phyloP scores from a whole-genome alignment of 331 rosid genomes.

The Prunus yedoensis region DNA sequence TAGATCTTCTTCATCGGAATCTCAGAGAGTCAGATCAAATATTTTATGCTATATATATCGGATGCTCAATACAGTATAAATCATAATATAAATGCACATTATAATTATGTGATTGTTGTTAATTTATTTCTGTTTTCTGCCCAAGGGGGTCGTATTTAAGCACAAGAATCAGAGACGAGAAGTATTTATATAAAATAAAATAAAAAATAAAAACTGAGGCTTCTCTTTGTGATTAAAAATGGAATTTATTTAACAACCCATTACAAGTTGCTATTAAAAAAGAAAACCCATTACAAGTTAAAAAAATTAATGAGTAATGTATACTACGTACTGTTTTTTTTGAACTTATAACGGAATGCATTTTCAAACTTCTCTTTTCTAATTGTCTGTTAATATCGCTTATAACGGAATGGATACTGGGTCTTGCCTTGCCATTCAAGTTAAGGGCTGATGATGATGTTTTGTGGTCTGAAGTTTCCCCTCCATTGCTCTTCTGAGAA shows the following conservation, averaged over 20 bases:
- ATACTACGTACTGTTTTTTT: background rate
- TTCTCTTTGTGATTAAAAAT: background rate
- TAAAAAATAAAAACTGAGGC: background rate
- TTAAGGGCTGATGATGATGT: no score
- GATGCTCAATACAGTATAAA: background rate
- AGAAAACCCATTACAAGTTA: constrained; percentile 13
- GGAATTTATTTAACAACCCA: constrained; percentile 1
- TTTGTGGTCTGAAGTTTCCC: no score
- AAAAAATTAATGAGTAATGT: background rate
- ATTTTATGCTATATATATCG: background rate
- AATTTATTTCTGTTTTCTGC: background rate
- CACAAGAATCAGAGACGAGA: background rate
- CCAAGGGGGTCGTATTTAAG: background rate
- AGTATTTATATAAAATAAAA: background rate
- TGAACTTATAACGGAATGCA: no score
- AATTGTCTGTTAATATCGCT: no score
- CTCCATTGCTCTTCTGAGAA: no score
- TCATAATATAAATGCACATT: background rate
- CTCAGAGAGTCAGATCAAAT: background rate
- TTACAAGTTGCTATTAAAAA: no score
- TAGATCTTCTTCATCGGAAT: background rate
- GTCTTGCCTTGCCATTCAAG: no score
- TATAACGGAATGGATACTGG: no score
- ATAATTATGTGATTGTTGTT: background rate
- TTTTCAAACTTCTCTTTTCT: no score